Conservation (phyloP, 192 early-diverging fungal species). For the Jimgerdemannia flammicorona region DNA sequence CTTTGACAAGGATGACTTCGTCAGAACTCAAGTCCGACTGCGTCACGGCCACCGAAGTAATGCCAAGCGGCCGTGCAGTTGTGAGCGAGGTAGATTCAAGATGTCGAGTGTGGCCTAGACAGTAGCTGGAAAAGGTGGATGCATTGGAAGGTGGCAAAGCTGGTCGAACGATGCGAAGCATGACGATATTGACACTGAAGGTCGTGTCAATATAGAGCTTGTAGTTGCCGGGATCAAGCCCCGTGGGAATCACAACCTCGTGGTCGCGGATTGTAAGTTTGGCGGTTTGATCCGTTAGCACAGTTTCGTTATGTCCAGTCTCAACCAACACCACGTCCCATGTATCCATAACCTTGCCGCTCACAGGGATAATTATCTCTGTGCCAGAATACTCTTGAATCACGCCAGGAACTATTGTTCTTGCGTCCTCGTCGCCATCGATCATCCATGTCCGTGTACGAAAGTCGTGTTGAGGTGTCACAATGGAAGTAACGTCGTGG, state of each 20-base stretch:
- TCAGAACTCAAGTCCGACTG: background rate
- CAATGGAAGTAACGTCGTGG: background rate
- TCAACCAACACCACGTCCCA: background rate
- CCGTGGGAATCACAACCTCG: background rate
- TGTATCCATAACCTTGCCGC: background rate
- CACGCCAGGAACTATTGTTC: background rate
- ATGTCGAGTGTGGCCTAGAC: background rate
- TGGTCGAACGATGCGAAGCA: background rate
- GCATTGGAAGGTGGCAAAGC: background rate
- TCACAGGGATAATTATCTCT: background rate
- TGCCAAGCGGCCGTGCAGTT: background rate
- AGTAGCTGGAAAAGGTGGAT: background rate
- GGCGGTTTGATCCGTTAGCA: background rate
- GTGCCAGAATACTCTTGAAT: background rate
- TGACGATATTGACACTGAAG: background rate
- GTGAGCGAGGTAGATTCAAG: background rate
- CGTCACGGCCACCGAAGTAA: background rate
- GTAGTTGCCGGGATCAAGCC: background rate
- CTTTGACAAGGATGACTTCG: background rate
- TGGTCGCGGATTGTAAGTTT: background rate
- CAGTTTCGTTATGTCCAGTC: background rate
- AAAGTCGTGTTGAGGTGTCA: background rate
- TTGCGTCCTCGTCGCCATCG: background rate
- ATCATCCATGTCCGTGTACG: background rate
- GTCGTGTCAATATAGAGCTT: background rate